Base-by-base conservation (phyloP, 2,329 filamentous ascomycete species). In the Colletotrichum filicis region DNA sequence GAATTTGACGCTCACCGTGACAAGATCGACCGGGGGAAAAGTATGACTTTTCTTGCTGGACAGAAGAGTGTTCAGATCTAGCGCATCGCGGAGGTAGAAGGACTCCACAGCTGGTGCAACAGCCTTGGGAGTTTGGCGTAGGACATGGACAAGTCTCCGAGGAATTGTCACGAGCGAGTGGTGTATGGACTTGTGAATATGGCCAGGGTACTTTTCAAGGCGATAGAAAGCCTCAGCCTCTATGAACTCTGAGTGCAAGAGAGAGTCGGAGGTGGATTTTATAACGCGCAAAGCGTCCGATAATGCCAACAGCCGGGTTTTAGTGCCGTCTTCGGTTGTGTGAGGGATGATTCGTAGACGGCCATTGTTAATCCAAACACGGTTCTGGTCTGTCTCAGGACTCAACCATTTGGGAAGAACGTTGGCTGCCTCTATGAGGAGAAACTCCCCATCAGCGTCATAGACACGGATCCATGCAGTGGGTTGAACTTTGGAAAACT, bases 381-480 rank as follows among this genome's bases (percentile, higher is more conserved):
- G 90, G 80, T 98, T 94, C 75, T 92, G 90, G 75, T 97, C 95
- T 52, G 96, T 92, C 75, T 98, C 95, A 0, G 97, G 97, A 76
- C 92, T 98, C 30, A 99, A 84, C 97, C 97, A 99, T 74, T 90
- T 91, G 2, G 97, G 97, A 2, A 98, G 85, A 16, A 92, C 92
- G 76, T 94, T 95, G 32, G 97, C 96, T 35, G 96, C 97, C 85
- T 99, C 97, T 68, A 98, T 93, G 22, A 99, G 90, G 62, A 99
- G 88, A 78, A 99, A 99, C 80, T 99, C 95, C 77, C 97, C 97
- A 83, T 98, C 97, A 61, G 92, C 93, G 81, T 99, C 97, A 73
- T 90, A 92, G 4, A 97, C 88, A 61, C 94, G 92, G 59, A 95
- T 89, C 95, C 96, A 99, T 8, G 95, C 86, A 73, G 93, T 87